Base-by-base conservation (phyloP, 257 asterid genomes). In the Nyctanthes arbortristis region DNA sequence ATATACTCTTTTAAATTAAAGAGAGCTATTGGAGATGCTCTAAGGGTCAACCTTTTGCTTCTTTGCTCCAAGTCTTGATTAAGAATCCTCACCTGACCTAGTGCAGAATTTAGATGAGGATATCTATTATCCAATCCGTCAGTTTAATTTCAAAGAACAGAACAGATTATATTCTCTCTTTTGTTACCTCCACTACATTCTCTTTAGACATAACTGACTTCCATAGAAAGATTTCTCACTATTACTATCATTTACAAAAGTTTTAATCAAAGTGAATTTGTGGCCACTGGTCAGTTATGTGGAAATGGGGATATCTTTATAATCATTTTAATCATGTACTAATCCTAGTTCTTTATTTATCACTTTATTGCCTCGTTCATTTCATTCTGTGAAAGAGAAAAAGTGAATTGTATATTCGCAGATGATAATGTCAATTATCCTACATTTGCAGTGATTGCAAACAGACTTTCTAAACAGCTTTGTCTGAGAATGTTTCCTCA, bases 381-480 rank as follows among this genome's bases (percentile, higher is more conserved):
- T 73, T 22, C 24, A 5, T 62, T 25, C 10, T 39, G 14, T 20
- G 12, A n/a, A 52, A 28, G 8, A 34, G 13, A 1, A 12, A 28
- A 58, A 58, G 43, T 33, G 16, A 1, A 8, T 20, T 20, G 59
- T 66, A 1, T 8, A 54, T 28, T 16, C 32, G 14, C 25, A 27
- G 63, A 63, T 55, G 54, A 43, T 61, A 22, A 65, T 49, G 1
- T 69, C 33, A 22, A 18, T 60, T 25, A 20, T 27, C 47, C n/a
- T n/a, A n/a, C n/a, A n/a, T n/a, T 70, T 49, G 79, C 93, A 86
- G 96, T 84, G 72, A 68, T 81, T 70, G 68, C 77, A 69, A 82
- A 72, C 77, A 68, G 79, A 55, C 78, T 86, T 57, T 67, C 79
- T 80, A 84, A 82, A 79, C 77, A 78, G 81, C 80, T 82, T 40